These are phyloP conservation scores for Ambrosiella cleistominuta DNA, from an alignment of 2,329 filamentous ascomycete species.

Conservation along the genomic window DNA sequence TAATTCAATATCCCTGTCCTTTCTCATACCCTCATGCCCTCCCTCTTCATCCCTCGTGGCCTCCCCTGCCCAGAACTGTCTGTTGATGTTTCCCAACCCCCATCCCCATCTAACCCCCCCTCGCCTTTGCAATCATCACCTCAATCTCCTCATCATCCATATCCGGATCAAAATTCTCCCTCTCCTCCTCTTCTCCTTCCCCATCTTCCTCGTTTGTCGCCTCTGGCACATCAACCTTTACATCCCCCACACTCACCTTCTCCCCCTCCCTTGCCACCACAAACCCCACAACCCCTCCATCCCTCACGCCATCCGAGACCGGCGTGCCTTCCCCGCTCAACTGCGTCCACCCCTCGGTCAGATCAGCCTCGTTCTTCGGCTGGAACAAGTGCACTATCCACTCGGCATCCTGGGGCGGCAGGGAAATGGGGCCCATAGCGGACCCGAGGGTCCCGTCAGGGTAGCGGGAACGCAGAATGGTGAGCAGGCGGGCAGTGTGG, in stretches of 20 bases:
- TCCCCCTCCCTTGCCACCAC: constrained; percentile 20
- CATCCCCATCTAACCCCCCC: neutral
- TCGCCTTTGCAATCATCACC: neutral
- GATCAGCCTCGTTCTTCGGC: constrained; percentile 28
- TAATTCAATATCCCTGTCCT: neutral
- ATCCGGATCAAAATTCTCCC: neutral
- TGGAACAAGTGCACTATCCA: constrained; percentile 30
- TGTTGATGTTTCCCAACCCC: too few relatives aligned
- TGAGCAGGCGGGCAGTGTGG: constrained; percentile 40
- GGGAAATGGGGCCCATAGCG: constrained; percentile 19
- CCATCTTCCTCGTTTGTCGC: constrained; percentile 17
- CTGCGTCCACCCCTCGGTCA: constrained; percentile 31
- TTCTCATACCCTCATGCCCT: neutral
- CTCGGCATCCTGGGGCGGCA: constrained; percentile 19
- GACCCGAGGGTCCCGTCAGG: constrained; percentile 30
- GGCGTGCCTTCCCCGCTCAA: constrained; percentile 27
- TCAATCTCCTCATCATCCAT: neutral
- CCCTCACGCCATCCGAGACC: constrained; percentile 25
- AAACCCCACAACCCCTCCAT: constrained; percentile 34
- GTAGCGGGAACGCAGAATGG: constrained; percentile 39
- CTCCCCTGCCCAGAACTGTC: neutral
- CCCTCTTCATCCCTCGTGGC: neutral
- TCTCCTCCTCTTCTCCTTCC: neutral
- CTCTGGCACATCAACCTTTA: constrained; percentile 29
- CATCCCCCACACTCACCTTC: constrained; percentile 24